Evolutionary conservation across 306 rosid species (phyloP).

Genomic region (Dicorynia guianensis): DNA sequence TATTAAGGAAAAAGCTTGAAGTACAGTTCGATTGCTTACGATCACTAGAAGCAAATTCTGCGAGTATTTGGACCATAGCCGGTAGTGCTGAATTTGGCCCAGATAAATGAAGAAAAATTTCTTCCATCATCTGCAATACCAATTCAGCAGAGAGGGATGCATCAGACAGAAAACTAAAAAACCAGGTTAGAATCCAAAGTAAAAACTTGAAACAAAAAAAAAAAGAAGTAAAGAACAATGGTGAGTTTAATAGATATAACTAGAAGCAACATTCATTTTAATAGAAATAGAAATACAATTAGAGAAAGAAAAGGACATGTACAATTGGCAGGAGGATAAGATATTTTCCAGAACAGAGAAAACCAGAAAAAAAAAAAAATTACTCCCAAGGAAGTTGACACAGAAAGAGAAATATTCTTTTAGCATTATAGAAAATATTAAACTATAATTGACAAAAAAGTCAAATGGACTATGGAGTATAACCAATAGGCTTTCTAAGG

Average conservation of each 20-base stretch:
- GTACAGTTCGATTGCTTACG: constrained; percentile 59
- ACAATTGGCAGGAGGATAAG: too few species aligned
- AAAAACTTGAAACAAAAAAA: background rate
- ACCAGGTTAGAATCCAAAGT: constrained; percentile 26
- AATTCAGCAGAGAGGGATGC: constrained; percentile 35
- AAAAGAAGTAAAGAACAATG: constrained; percentile 6
- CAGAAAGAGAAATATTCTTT: constrained; percentile 9
- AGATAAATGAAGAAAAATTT: constrained; percentile 84
- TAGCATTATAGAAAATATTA: constrained; percentile 11
- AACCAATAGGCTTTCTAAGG: constrained; percentile 19
- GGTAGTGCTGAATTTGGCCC: constrained; percentile 84
- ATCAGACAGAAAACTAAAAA: constrained; percentile 13
- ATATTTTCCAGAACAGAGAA: too few species aligned
- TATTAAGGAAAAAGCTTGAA: constrained; percentile 30
- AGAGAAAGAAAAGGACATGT: too few species aligned
- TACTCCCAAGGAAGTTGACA: constrained; percentile 29
- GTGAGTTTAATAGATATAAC: constrained; percentile 19
- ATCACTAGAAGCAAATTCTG: constrained; percentile 87
- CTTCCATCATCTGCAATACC: constrained; percentile 93
- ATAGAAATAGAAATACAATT: too few species aligned
- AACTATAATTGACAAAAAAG: background rate
- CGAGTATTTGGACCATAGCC: constrained; percentile 94
- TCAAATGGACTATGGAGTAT: constrained; percentile 27
- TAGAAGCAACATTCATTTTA: constrained; percentile 5
- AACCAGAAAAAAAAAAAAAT: too few species aligned